Conservation (phyloP, 768 basidiomycete genomes). For the Phallus indusiatus region DNA sequence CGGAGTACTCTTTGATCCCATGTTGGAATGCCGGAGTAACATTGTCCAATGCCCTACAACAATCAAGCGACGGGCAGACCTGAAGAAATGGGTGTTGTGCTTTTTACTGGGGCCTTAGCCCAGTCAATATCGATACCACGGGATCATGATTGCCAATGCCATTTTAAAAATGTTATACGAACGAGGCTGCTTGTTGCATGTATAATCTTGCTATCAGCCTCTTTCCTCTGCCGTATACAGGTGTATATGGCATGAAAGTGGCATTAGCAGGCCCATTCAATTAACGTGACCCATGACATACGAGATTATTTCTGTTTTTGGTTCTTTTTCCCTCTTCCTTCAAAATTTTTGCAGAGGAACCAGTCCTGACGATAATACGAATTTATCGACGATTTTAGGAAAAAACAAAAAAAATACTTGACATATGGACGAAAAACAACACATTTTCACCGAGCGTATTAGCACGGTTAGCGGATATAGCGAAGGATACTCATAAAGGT, state of each 20-base stretch:
- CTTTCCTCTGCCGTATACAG: not conserved
- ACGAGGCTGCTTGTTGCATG: not conserved
- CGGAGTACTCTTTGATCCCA: not conserved
- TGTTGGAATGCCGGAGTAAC: not conserved
- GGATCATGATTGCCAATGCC: not conserved
- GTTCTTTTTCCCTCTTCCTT: not conserved
- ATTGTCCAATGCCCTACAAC: not conserved
- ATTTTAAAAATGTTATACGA: not conserved
- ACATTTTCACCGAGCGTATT: slow-evolving; percentile 80
- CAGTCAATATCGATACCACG: not conserved
- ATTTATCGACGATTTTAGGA: slow-evolving; percentile 49
- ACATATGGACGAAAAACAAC: slow-evolving; percentile 89
- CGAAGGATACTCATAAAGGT: slow-evolving; percentile 74
- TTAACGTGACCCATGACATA: not conserved
- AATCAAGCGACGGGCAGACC: not conserved
- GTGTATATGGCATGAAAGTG: not conserved
- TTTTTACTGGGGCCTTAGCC: not conserved
- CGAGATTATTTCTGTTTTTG: slow-evolving; percentile 2
- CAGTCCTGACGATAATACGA: slow-evolving; percentile 6
- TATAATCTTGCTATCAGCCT: not conserved
- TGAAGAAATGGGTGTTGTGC: not conserved
- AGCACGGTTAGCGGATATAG: slow-evolving; percentile 58
- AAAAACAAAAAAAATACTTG: slow-evolving; percentile 93
- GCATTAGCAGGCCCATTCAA: not conserved
- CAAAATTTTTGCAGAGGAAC: not conserved